phyloP scores from a whole-genome alignment of 257 asterid species.

The Euphrasia confusa region DNA sequence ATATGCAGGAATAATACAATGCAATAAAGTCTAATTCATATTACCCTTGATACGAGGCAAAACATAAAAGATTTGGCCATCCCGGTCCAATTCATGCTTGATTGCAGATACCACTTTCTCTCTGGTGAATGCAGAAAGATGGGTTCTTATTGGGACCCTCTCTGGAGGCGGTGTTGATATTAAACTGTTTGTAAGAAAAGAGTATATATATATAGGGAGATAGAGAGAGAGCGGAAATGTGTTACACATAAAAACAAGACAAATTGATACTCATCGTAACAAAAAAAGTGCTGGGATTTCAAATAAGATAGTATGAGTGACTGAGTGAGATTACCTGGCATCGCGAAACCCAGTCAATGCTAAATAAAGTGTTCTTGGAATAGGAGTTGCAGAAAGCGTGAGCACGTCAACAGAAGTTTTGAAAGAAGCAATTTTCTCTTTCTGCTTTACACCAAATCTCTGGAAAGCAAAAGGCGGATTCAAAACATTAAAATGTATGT shows the following conservation, averaged over 20 bases:
- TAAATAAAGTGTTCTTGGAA: conserved; percentile 92
- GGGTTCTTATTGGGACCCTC: conserved; percentile 92
- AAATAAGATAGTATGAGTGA: conserved; percentile 19
- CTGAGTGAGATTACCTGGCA: conserved; percentile 64
- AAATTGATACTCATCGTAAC: conserved; percentile 16
- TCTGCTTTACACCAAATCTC: conserved; percentile 98
- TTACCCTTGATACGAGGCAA: conserved; percentile 96
- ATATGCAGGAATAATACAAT: conserved; percentile 8
- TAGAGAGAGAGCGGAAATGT: background rate
- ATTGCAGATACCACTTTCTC: conserved; percentile 76
- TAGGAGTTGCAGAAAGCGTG: conserved; percentile 97
- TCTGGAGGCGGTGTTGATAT: conserved; percentile 96
- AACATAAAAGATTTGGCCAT: conserved; percentile 91
- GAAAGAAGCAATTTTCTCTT: conserved; percentile 95
- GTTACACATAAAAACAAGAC: conserved; percentile 8
- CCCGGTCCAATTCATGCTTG: conserved; percentile 81
- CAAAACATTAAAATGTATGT: conserved; percentile 9
- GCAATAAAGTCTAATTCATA: conserved; percentile 17
- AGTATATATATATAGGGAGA: conserved; percentile 9
- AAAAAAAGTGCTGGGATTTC: conserved; percentile 16
- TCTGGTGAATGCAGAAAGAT: conserved; percentile 71
- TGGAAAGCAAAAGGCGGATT: conserved; percentile 35
- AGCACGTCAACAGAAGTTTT: conserved; percentile 95
- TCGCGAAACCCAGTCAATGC: conserved; percentile 98
- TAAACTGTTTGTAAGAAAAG: conserved; percentile 52